phyloP scores from a whole-genome alignment of 331 rosid species.

The Acacia pycnantha region DNA sequence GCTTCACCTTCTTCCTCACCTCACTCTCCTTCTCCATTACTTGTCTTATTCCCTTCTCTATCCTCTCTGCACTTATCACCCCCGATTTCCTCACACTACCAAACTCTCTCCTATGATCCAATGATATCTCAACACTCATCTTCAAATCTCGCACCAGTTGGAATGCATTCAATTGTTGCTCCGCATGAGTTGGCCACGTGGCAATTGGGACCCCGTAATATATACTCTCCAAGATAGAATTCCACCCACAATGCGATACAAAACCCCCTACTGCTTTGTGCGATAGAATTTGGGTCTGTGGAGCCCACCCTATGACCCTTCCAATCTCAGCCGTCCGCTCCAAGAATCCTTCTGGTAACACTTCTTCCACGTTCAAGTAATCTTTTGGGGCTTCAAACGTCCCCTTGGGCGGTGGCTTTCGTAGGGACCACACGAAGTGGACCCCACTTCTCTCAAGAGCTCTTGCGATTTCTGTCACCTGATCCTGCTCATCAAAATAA shows the following conservation, averaged over 20 bases:
- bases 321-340: slow-evolving; percentile 26
- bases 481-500: slow-evolving; percentile 19
- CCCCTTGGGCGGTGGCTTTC: background rate
- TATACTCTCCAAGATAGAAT: slow-evolving; percentile 50
- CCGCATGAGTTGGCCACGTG: slow-evolving; percentile 54
- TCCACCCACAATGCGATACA: slow-evolving; percentile 72
- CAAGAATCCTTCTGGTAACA: background rate
- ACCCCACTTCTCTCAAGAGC: background rate
- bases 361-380: background rate
- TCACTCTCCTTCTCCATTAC: slow-evolving; percentile 23
- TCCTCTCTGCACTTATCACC: slow-evolving; percentile 32
- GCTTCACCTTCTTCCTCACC: background rate
- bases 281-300: slow-evolving; percentile 47
- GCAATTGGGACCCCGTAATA: slow-evolving; percentile 54
- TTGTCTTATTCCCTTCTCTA: slow-evolving; percentile 41
- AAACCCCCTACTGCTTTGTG: slow-evolving; percentile 51
- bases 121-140: slow-evolving; percentile 40
- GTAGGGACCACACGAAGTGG: background rate
- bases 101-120: slow-evolving; percentile 26
- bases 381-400: too few relatives aligned
- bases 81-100: background rate
- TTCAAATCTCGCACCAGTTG: slow-evolving; percentile 43
- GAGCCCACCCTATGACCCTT: slow-evolving; percentile 59
- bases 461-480: background rate
- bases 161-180: slow-evolving; percentile 59